phyloP scores from a whole-genome alignment of 306 rosid genomes.

The Potentilla sterilis region DNA sequence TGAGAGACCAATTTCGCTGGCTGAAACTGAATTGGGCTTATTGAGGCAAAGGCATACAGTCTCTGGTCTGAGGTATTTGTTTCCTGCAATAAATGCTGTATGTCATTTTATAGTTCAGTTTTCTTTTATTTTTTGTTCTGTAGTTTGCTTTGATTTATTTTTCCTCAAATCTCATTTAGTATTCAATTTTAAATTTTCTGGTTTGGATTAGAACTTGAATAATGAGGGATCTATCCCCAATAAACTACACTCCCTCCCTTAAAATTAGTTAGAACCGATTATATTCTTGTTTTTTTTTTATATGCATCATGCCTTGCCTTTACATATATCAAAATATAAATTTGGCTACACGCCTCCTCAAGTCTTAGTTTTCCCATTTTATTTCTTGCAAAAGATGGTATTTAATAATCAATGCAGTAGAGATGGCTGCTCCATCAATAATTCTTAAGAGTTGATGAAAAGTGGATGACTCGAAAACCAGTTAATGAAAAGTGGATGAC shows the following conservation, averaged over 20 bases:
- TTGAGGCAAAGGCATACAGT: constrained; percentile 85
- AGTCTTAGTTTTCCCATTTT: neutral
- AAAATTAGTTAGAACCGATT: neutral
- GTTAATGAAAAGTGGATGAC: too few relatives aligned
- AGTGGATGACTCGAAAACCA: neutral
- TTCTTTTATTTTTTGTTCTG: neutral
- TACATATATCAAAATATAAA: neutral
- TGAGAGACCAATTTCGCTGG: constrained; percentile 62
- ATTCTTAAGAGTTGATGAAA: neutral
- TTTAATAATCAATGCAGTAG: neutral
- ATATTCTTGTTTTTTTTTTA: neutral
- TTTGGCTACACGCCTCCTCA: neutral
- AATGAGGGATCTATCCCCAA: neutral
- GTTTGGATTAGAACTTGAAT: neutral
- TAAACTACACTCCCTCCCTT: neutral
- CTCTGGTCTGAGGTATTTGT: constrained; percentile 81
- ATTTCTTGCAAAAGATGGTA: neutral
- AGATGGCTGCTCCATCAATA: too few relatives aligned
- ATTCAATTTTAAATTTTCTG: neutral
- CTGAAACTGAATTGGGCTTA: constrained; percentile 91
- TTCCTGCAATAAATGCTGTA: constrained; percentile 4
- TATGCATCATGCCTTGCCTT: neutral
- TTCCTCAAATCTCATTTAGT: neutral
- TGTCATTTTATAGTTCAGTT: neutral
- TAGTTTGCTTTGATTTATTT: too few relatives aligned